Evolutionary conservation across 2,329 filamentous ascomycete species (phyloP).

Genomic region (Paramyrothecium sp.): DNA sequence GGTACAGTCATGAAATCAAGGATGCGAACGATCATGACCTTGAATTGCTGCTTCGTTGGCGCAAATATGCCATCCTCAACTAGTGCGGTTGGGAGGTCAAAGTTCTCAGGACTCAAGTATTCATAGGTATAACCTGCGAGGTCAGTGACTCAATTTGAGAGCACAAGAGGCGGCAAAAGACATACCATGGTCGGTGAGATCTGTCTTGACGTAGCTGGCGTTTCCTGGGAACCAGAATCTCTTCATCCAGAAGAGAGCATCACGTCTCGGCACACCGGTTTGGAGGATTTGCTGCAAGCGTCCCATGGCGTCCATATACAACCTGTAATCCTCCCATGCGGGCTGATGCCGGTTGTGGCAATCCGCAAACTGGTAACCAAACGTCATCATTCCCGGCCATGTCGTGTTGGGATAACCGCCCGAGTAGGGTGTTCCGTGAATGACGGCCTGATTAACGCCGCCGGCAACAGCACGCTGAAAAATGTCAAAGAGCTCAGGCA

Average conservation of each 20-base stretch:
- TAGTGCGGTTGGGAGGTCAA: neutral
- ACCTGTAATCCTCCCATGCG: neutral
- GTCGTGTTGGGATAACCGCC: slow-evolving; percentile 43
- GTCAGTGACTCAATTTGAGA: slow-evolving; percentile 12
- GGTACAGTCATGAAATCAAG: neutral
- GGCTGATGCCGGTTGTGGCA: slow-evolving; percentile 30
- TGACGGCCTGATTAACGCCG: slow-evolving; percentile 39
- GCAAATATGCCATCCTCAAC: neutral
- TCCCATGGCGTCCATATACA: neutral
- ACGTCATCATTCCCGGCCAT: slow-evolving; percentile 46
- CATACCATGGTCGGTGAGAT: neutral
- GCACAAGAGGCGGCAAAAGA: neutral
- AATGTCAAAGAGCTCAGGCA: neutral
- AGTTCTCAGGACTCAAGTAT: neutral
- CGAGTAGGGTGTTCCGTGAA: slow-evolving; percentile 41
- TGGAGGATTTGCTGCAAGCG: neutral
- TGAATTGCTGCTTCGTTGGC: neutral
- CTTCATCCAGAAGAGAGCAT: neutral
- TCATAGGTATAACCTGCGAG: neutral
- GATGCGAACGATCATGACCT: neutral
- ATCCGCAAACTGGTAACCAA: slow-evolving; percentile 39
- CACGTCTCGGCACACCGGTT: neutral
- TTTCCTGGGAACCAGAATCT: neutral
- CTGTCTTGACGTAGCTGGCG: neutral
- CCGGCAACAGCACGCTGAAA: slow-evolving; percentile 30